Evolutionary conservation across 2,329 filamentous ascomycete genomes (phyloP).

Genomic region (Aschersonia sp.): DNA sequence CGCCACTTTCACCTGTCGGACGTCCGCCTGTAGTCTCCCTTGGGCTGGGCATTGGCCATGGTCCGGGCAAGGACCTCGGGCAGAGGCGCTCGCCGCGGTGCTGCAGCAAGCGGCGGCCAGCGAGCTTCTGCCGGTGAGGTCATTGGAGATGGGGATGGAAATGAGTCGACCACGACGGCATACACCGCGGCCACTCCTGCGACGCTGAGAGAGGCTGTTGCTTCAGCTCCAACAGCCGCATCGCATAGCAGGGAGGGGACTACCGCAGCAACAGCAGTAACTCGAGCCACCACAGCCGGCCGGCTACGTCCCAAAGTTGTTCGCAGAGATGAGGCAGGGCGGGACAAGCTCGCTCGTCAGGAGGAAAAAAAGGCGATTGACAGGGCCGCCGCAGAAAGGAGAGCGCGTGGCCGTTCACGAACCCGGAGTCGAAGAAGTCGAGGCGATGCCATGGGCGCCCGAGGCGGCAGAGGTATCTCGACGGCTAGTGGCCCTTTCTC

Average conservation of each 20-base stretch:
- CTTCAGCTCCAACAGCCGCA: conserved; percentile 4
- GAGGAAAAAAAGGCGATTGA: conserved; percentile 27
- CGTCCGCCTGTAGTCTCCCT: too few species aligned
- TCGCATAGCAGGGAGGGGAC: not conserved
- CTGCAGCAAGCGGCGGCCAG: conserved; percentile 9
- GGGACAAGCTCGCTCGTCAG: conserved; percentile 29
- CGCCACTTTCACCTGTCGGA: too few species aligned
- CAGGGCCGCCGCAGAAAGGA: conserved; percentile 23
- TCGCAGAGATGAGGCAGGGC: conserved; percentile 33
- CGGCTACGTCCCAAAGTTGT: conserved; percentile 34
- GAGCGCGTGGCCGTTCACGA: conserved; percentile 21
- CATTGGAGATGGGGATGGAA: conserved; percentile 9
- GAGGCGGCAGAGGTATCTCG: conserved; percentile 20
- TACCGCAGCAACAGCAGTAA: conserved; percentile 12
- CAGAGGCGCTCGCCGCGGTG: conserved; percentile 17
- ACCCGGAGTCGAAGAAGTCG: conserved; percentile 27
- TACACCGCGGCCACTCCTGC: conserved; percentile 7
- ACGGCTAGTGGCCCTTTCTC: conserved; percentile 26
- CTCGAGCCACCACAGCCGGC: conserved; percentile 19
- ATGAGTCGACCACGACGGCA: conserved; percentile 5
- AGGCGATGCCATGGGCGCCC: conserved; percentile 27
- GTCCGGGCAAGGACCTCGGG: conserved; percentile 17
- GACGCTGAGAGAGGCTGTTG: conserved; percentile 6
- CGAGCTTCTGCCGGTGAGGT: conserved; percentile 9
- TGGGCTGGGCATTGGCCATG: conserved; percentile 10